Conservation (phyloP, 352 stramenopile species). For the Phytopythium helicoides region DNA sequence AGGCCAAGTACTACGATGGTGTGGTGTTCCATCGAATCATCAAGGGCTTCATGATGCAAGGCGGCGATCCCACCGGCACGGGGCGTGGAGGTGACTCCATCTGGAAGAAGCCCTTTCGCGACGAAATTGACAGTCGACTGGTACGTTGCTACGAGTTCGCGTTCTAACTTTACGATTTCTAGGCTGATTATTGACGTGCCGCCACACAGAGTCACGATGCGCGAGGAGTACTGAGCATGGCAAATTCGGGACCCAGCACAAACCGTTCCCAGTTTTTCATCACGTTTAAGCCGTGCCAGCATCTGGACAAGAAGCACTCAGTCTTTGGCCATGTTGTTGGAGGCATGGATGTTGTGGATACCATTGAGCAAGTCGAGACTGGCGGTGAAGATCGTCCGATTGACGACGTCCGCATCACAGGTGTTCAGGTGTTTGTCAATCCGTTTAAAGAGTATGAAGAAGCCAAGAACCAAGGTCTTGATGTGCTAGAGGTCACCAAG, state of each 20-base stretch:
- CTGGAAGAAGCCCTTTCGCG: slow-evolving; percentile 93
- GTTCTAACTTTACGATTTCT: neutral
- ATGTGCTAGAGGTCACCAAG: slow-evolving; percentile 54
- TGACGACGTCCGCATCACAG: slow-evolving; percentile 80
- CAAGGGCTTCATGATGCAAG: slow-evolving; percentile 96
- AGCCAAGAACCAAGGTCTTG: slow-evolving; percentile 46
- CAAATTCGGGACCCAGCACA: slow-evolving; percentile 94
- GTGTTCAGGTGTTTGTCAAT: slow-evolving; percentile 83
- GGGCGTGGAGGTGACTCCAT: slow-evolving; percentile 92
- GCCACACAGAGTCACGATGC: slow-evolving; percentile 71
- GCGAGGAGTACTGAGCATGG: slow-evolving; percentile 94
- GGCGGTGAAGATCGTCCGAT: slow-evolving; percentile 78
- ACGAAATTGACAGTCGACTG: slow-evolving; percentile 97
- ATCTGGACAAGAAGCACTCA: slow-evolving; percentile 98
- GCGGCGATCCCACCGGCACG: slow-evolving; percentile 94
- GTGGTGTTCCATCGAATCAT: slow-evolving; percentile 97
- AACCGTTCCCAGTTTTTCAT: slow-evolving; percentile 99
- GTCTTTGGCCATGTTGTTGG: slow-evolving; percentile 96
- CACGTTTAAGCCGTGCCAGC: slow-evolving; percentile 93
- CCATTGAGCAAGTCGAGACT: slow-evolving; percentile 76
- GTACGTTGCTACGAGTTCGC: slow-evolving; percentile 22
- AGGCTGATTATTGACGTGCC: neutral
- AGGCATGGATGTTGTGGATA: slow-evolving; percentile 83
- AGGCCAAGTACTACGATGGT: slow-evolving; percentile 92
- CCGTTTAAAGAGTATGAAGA: slow-evolving; percentile 88